phyloP scores from a whole-genome alignment of 257 asterid genomes.

The Ligustrum vulgare region DNA sequence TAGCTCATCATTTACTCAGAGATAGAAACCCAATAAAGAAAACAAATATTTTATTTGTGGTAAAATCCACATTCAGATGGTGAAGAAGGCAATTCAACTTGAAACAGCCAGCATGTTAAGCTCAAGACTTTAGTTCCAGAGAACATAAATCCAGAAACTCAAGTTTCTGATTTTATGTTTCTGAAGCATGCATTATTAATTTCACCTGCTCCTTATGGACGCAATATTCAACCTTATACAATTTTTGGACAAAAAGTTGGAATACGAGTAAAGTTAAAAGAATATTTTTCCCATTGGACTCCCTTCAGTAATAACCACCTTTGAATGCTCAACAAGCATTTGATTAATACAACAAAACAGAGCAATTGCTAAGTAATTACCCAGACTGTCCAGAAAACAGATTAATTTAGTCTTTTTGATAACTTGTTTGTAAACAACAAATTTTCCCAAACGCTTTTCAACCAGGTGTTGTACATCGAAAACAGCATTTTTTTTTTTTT shows the following conservation, averaged over 20 bases:
- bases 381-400: neutral
- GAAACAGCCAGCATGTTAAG: neutral
- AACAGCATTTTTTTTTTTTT: too few relatives aligned
- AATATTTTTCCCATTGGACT: neutral
- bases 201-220: neutral
- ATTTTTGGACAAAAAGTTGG: neutral
- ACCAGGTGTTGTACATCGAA: too few relatives aligned
- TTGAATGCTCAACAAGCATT: neutral
- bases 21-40: slow-evolving; percentile 1
- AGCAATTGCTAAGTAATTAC: neutral
- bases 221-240: neutral
- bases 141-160: neutral
- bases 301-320: neutral
- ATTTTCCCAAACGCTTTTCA: too few relatives aligned
- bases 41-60: neutral
- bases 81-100: neutral
- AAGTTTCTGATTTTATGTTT: neutral
- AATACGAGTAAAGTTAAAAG: neutral
- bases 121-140: neutral
- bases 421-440: too few relatives aligned
- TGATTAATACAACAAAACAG: neutral
- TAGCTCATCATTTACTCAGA: slow-evolving; percentile 6
- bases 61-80: neutral
- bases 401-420: neutral
- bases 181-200: neutral